Conservation (phyloP, 495 filamentous ascomycete genomes). For the Opeltia flavorubescens region DNA sequence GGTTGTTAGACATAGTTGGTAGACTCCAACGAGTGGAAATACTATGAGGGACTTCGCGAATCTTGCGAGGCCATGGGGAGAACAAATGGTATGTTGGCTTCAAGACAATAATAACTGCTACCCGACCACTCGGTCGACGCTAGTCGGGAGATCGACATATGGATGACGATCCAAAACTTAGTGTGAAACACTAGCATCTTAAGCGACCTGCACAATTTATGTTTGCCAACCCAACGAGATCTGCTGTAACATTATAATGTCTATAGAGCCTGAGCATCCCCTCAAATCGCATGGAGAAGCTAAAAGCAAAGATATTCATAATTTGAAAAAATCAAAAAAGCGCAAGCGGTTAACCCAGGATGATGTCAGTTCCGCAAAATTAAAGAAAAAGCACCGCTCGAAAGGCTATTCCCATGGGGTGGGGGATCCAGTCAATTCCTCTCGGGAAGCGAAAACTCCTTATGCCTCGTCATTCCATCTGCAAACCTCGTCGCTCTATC, state of each 20-base stretch:
- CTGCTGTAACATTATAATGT: too few species aligned
- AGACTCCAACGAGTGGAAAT: too few species aligned
- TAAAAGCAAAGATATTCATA: conserved; percentile 11
- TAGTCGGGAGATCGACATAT: background rate
- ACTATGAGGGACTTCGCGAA: too few species aligned
- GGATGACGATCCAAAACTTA: background rate
- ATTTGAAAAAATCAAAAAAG: conserved; percentile 35
- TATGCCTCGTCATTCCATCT: conserved; percentile 42
- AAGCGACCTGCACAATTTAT: background rate
- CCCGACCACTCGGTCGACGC: too few species aligned
- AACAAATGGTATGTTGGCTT: too few species aligned
- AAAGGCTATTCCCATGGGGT: conserved; percentile 1
- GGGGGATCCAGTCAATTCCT: background rate
- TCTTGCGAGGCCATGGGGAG: too few species aligned
- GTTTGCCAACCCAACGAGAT: too few species aligned
- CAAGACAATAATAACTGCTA: too few species aligned
- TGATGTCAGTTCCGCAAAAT: conserved; percentile 16
- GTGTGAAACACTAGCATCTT: background rate
- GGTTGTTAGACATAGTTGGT: conserved; percentile 11
- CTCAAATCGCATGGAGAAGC: background rate
- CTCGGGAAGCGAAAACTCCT: conserved; percentile 1
- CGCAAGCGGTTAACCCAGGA: conserved; percentile 39
- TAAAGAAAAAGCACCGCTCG: conserved; percentile 31
- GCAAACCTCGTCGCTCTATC: conserved; percentile 51
- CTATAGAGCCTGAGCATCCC: background rate